These are phyloP conservation scores for Beauveria bassiana DNA, from an alignment of 2,329 filamentous ascomycete genomes.

Conservation along the genomic window DNA sequence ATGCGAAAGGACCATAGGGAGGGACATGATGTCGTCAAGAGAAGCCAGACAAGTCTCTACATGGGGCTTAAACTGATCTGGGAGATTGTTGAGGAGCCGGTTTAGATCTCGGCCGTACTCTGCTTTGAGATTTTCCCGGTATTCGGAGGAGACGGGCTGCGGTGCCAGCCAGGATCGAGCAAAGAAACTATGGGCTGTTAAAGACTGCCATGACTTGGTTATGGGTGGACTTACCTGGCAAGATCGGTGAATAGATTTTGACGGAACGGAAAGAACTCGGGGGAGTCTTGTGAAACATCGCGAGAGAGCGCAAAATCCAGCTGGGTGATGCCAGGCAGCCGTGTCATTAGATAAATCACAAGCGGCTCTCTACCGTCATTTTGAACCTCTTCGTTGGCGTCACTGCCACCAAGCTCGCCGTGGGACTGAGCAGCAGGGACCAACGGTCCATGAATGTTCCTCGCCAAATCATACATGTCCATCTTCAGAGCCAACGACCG, in stretches of 20 bases:
- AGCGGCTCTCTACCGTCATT: conserved; percentile 24
- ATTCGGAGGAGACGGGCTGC: neutral
- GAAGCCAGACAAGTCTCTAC: neutral
- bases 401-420: conserved; percentile 19
- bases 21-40: neutral
- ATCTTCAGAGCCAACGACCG: conserved; percentile 25
- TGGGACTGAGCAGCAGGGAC: conserved; percentile 20
- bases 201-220: conserved; percentile 16
- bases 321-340: conserved; percentile 25
- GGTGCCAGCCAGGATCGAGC: conserved; percentile 11
- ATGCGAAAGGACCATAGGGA: conserved; percentile 31
- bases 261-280: conserved; percentile 24
- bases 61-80: neutral
- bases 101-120: neutral
- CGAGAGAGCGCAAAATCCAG: conserved; percentile 29
- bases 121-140: neutral
- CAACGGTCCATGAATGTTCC: conserved; percentile 24
- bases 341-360: conserved; percentile 29
- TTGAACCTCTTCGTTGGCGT: neutral
- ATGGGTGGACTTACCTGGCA: conserved; percentile 25
- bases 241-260: conserved; percentile 28
- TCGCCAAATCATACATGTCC: conserved; percentile 22
- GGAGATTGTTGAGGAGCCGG: neutral
- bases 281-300: conserved; percentile 26
- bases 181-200: conserved; percentile 25